These are phyloP conservation scores for Solanum etuberosum DNA, from an alignment of 257 asterid genomes.

Conservation along the genomic window DNA sequence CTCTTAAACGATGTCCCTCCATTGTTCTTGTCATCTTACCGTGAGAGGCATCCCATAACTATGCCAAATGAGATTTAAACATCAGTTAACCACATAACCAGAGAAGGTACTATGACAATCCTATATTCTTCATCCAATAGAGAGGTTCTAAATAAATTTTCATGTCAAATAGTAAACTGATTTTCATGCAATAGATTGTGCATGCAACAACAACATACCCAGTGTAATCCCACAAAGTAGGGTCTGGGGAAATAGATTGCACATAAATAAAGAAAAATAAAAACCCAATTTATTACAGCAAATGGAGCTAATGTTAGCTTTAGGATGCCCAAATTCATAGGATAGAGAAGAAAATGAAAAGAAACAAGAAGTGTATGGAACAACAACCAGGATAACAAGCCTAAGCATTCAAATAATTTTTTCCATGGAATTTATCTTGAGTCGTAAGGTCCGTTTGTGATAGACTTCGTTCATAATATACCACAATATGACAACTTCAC, in stretches of 20 bases:
- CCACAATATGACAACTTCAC: not conserved
- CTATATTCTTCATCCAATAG: not conserved
- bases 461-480: not conserved
- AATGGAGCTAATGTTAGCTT: not conserved
- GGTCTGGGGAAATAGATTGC: not conserved
- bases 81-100: not conserved
- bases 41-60: constrained; percentile 93
- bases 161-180: not conserved
- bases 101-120: not conserved
- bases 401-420: not conserved
- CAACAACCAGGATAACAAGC: not conserved
- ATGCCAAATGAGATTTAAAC: not conserved
- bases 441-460: not conserved
- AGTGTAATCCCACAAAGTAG: not conserved
- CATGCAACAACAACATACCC: not conserved
- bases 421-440: not conserved
- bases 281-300: not conserved
- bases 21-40: constrained; percentile 77
- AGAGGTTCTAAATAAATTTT: not conserved
- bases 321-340: not conserved
- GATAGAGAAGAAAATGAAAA: not conserved
- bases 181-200: not conserved
- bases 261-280: not conserved
- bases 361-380: not conserved
- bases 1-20: constrained; percentile 86